Base-by-base conservation (phyloP, 1,139 yeast genomes). In the Hyphopichia burtonii region DNA sequence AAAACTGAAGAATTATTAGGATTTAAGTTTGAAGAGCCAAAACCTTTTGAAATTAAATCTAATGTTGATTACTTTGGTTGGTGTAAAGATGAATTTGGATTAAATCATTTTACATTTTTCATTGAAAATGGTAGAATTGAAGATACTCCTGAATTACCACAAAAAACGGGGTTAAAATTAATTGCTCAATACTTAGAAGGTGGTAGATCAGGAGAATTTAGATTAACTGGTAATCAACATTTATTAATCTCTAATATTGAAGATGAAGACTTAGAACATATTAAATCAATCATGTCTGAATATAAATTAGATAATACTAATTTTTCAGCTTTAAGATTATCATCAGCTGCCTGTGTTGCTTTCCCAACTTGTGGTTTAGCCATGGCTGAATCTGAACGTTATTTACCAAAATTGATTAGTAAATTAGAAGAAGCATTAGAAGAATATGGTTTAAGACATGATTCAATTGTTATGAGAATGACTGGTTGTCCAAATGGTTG, bases 401-500 rank as follows among this genome's bases (percentile, higher is more conserved):
- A 89, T 65, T 74, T 93, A 55, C 99, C 99, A 10, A 82, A 76
- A 43, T 77, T 93, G 54, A 80, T 93, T 52, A 67, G 83, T 50
- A 88, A 89, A 66, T 71, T 93, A 47, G 99, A 93, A 66, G 80
- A 72, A 12, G 82, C 90, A 7, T 74, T 93, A 48, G 98, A 91
- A 65, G 96, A 90, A 56, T 83, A 83, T 51, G 99, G 99, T 6
- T 78, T 93, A 54, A 86, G 96, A 62, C 96, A 90, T 59, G 98
- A 93, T 64, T 83, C 96, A 7, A 79, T 93, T 52, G 96, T 90
- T 27, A 87, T 93, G 96, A 83, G 99, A 71, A 91, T 93, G 97
- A 90, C 98, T 35, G 99, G 99, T 48, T 93, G 99, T 77, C 97
- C 98, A 44, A 93, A 93, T 64, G 99, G 98, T 52, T 93, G 99